phyloP scores from a whole-genome alignment of 768 basidiomycete genomes.

The Fomitopsis serialis region DNA sequence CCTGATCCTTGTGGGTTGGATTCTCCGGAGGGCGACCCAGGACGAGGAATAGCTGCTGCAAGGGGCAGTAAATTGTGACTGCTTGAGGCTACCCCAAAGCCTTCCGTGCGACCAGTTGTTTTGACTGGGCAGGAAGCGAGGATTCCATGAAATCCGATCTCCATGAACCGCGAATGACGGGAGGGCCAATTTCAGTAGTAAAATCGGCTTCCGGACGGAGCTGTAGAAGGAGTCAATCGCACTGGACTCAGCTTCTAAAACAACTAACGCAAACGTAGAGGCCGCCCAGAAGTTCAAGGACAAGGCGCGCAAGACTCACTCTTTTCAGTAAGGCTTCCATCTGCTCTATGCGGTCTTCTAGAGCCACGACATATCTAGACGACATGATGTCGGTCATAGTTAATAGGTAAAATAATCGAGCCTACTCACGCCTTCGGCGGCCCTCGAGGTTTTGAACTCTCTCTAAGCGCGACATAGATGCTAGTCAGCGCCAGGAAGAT shows the following conservation, averaged over 20 bases:
- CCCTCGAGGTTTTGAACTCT: constrained; percentile 32
- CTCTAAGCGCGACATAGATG: constrained; percentile 15
- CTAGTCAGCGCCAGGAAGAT: neutral
- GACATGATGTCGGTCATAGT: neutral
- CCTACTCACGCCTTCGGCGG: constrained; percentile 34
- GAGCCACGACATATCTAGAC: constrained; percentile 25
- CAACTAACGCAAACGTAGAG: neutral
- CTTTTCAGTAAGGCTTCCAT: constrained; percentile 31
- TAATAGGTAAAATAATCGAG: neutral
- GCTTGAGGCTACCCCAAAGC: neutral
- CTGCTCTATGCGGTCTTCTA: constrained; percentile 32
- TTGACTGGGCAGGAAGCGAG: neutral
- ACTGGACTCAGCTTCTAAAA: neutral
- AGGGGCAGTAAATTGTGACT: neutral
- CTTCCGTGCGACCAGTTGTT: neutral
- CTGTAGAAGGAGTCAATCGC: constrained; percentile 27
- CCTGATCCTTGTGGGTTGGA: neutral
- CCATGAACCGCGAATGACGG: constrained; percentile 63
- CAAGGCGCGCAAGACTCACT: constrained; percentile 21
- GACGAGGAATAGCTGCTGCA: neutral
- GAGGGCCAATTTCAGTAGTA: constrained; percentile 56
- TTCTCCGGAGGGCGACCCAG: neutral
- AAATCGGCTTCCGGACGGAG: constrained; percentile 60
- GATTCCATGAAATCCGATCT: constrained; percentile 19
- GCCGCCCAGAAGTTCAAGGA: neutral